A percentile compares a stretch with the other conserved stretches of the same genome.
These are phyloP conservation scores for Lycium ferocissimum DNA, from an alignment of 257 asterid genomes.

Conservation along the genomic window DNA sequence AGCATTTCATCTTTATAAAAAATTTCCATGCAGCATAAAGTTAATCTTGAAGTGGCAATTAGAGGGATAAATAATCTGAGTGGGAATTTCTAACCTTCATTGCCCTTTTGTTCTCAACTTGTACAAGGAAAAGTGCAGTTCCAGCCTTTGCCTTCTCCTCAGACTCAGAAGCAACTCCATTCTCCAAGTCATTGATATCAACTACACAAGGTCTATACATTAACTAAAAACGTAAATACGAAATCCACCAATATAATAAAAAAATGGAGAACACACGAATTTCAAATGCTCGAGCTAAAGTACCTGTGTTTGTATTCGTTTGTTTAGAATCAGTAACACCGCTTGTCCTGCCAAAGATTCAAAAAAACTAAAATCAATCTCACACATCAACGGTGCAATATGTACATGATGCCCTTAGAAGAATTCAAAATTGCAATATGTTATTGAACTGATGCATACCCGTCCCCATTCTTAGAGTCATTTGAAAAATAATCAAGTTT, in stretches of 20 bases:
- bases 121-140: conserved; percentile 76
- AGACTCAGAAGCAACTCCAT: conserved; percentile 41
- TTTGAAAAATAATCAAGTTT: conserved; percentile 59
- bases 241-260: conserved; percentile 2
- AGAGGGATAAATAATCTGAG: neutral
- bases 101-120: conserved; percentile 79
- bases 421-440: neutral
- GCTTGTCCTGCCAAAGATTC: conserved; percentile 34
- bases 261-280: neutral
- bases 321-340: neutral
- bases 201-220: conserved; percentile 29
- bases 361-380: neutral
- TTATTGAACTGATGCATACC: conserved; percentile 43
- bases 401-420: neutral
- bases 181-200: conserved; percentile 52
- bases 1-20: neutral
- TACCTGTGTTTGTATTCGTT: conserved; percentile 20
- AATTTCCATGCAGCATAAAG: neutral
- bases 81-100: conserved; percentile 66
- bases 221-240: neutral
- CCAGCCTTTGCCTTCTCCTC: conserved; percentile 66
- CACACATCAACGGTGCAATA: neutral
- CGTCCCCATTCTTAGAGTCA: conserved; percentile 40
- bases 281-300: neutral
- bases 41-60: neutral